Percentiles rank a stretch among this genome's conserved stretches.
phyloP scores from a whole-genome alignment of 495 filamentous ascomycete species.

The Penicillium steckii region DNA sequence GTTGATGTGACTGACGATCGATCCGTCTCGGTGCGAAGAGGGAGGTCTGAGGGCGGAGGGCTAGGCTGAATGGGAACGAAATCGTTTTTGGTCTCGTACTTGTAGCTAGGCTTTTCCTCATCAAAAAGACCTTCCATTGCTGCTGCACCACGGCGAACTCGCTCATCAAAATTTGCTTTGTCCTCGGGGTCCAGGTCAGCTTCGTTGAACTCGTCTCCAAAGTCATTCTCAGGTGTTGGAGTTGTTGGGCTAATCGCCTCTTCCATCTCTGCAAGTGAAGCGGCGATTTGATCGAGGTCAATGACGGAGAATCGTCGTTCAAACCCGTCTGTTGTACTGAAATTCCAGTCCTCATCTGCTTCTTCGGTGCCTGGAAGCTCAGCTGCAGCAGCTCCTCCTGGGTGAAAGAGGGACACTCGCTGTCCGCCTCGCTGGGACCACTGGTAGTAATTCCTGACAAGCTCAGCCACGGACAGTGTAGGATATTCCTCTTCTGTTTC shows the following conservation, averaged over 20 bases:
- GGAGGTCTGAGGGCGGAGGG: slow-evolving; percentile 42
- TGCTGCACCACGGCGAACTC: slow-evolving; percentile 47
- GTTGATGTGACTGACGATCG: slow-evolving; percentile 48
- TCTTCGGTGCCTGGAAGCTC: slow-evolving; percentile 43
- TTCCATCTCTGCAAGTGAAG: slow-evolving; percentile 40
- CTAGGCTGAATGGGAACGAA: slow-evolving; percentile 40
- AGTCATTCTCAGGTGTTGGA: slow-evolving; percentile 19
- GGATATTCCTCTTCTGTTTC: slow-evolving; percentile 68
- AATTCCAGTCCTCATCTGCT: slow-evolving; percentile 79
- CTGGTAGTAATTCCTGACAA: slow-evolving; percentile 77
- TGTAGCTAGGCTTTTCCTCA: slow-evolving; percentile 45
- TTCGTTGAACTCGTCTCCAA: slow-evolving; percentile 23
- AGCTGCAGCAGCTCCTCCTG: slow-evolving; percentile 69
- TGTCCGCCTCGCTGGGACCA: slow-evolving; percentile 87
- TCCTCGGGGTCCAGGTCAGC: slow-evolving; percentile 36
- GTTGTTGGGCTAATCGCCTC: slow-evolving; percentile 30
- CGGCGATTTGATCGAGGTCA: slow-evolving; percentile 46
- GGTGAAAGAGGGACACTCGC: slow-evolving; percentile 76
- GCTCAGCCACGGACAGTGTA: slow-evolving; percentile 61
- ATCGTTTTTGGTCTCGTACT: slow-evolving; percentile 48
- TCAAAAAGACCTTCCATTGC: slow-evolving; percentile 51
- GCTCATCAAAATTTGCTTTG: slow-evolving; percentile 46
- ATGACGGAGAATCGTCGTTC: slow-evolving; percentile 57
- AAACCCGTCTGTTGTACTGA: slow-evolving; percentile 83
- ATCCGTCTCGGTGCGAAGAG: slow-evolving; percentile 48